Evolutionary conservation across 306 rosid genomes (phyloP).

Genomic region (Boehmeria nivea): DNA sequence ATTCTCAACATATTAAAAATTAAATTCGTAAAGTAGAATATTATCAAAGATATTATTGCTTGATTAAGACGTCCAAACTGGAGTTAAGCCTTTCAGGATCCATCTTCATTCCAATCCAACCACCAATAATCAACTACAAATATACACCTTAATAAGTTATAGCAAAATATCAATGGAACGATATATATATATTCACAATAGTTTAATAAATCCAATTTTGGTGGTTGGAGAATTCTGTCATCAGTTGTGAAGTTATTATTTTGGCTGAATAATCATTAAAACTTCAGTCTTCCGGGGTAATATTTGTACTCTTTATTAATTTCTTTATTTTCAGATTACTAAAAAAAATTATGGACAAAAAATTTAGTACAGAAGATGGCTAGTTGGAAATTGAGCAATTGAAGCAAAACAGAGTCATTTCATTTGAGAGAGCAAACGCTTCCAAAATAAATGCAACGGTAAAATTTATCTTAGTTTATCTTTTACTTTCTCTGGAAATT

Average conservation of each 20-base stretch:
- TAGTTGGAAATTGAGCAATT: neutral
- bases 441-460: neutral
- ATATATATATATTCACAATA: no score
- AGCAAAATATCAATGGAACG: neutral
- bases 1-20: neutral
- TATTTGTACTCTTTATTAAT: neutral
- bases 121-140: neutral
- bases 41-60: neutral
- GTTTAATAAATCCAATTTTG: no score
- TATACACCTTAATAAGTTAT: no score
- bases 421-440: neutral
- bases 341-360: neutral
- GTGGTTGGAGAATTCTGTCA: neutral
- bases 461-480: no score
- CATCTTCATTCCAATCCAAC: neutral
- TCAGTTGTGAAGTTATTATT: conserved; percentile 8
- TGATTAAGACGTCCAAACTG: conserved; percentile 14
- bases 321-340: neutral
- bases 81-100: neutral
- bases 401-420: no score
- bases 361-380: neutral
- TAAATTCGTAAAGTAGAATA: neutral
- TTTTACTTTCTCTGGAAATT: no score
- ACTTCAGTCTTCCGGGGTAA: neutral
- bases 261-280: neutral